Conservation (phyloP, 108 stramenopile species). For the Cyclotella sp. region DNA sequence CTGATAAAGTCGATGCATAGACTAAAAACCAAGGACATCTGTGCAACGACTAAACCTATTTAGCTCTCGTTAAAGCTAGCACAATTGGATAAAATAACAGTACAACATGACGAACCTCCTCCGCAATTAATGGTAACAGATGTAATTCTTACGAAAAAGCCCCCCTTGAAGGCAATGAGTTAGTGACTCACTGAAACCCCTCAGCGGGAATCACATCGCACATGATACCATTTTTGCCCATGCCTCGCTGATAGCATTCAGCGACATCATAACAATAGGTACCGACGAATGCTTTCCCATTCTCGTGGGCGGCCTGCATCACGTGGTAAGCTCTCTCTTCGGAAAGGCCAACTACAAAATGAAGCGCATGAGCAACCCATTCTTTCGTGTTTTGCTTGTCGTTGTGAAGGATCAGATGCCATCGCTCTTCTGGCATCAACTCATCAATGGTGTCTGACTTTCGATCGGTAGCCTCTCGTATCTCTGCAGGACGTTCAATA, state of each 20-base stretch:
- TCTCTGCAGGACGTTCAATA: too few relatives aligned
- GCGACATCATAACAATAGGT: conserved; percentile 77
- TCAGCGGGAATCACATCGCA: conserved; percentile 69
- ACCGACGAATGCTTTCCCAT: conserved; percentile 83
- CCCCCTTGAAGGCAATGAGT: neutral
- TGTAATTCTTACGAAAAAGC: too few relatives aligned
- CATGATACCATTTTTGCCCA: conserved; percentile 70
- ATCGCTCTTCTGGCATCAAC: conserved; percentile 23
- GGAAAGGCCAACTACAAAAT: conserved; percentile 75
- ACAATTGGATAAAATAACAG: conserved; percentile 1
- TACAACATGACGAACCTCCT: conserved; percentile 9
- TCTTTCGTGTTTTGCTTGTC: conserved; percentile 85
- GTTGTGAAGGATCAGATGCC: conserved; percentile 88
- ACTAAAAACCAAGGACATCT: neutral
- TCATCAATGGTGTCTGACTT: conserved; percentile 5
- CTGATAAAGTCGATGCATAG: neutral
- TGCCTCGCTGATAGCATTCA: conserved; percentile 73
- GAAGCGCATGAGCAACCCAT: conserved; percentile 79
- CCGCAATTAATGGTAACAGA: neutral
- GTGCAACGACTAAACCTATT: conserved; percentile 7
- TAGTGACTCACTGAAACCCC: conserved; percentile 1
- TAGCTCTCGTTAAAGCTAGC: conserved; percentile 17
- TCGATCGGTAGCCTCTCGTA: neutral
- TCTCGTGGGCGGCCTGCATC: conserved; percentile 87
- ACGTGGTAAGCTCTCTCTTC: conserved; percentile 78